Conservation (phyloP, 1,139 yeast species). For the Hyphopichia khmerensis region DNA sequence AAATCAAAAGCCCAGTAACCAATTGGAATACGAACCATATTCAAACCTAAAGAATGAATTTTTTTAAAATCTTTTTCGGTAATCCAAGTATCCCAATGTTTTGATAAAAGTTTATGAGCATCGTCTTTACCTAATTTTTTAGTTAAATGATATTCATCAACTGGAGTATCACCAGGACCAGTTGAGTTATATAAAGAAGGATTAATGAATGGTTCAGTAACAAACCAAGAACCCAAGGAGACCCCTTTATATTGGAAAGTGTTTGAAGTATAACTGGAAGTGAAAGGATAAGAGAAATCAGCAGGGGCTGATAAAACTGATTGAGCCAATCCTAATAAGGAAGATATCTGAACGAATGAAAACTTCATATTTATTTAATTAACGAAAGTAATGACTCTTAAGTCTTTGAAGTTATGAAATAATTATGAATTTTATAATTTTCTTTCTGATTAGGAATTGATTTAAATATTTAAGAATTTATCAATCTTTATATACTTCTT, state of each 20-base stretch:
- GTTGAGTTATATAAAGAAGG: slow-evolving; percentile 16
- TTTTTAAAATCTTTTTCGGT: slow-evolving; percentile 18
- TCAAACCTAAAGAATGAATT: slow-evolving; percentile 18
- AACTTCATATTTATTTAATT: neutral
- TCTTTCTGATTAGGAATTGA: too few relatives aligned
- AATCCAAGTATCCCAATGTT: slow-evolving; percentile 22
- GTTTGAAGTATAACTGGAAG: neutral
- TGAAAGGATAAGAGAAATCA: neutral
- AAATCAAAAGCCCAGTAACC: slow-evolving; percentile 28
- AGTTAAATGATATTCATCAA: slow-evolving; percentile 21
- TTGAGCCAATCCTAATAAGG: neutral
- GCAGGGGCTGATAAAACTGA: neutral
- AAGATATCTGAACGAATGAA: neutral
- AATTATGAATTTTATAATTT: too few relatives aligned
- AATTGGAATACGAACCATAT: slow-evolving; percentile 24
- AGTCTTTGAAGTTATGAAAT: too few relatives aligned
- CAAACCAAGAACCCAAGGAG: slow-evolving; percentile 28
- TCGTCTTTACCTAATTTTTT: slow-evolving; percentile 14
- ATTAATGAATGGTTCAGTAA: slow-evolving; percentile 26
- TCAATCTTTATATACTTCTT: too few relatives aligned
- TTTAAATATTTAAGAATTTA: too few relatives aligned
- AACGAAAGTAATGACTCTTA: too few relatives aligned
- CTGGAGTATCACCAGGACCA: slow-evolving; percentile 13
- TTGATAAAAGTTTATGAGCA: slow-evolving; percentile 11
- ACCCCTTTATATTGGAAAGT: slow-evolving; percentile 16